Percentiles rank a stretch among this genome's conserved stretches.
Conservation (phyloP, 192 early-diverging fungal species). For the Gonapodya sp. region DNA sequence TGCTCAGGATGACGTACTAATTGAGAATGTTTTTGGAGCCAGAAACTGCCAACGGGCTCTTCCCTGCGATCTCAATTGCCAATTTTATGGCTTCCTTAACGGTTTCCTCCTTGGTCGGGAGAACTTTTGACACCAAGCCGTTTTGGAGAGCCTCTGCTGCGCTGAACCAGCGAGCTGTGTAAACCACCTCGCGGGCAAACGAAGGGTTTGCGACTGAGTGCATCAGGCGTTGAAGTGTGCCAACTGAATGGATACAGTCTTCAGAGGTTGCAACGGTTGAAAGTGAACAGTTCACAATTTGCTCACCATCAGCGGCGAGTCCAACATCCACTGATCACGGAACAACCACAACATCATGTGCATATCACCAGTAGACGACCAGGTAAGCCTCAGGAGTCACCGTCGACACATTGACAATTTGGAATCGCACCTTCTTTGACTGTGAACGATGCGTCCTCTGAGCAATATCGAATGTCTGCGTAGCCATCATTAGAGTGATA, state of each 20-base stretch:
- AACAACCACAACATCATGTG: neutral
- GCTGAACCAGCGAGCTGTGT: slow-evolving; percentile 65
- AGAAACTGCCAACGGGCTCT: slow-evolving; percentile 77
- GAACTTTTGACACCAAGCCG: slow-evolving; percentile 50
- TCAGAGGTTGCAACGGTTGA: neutral
- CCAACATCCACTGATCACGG: slow-evolving; percentile 81
- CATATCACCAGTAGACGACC: too few relatives aligned
- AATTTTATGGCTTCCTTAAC: slow-evolving; percentile 45
- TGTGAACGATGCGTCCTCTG: slow-evolving; percentile 68
- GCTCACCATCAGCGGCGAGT: slow-evolving; percentile 67
- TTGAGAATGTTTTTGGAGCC: slow-evolving; percentile 65
- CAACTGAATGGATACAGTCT: slow-evolving; percentile 26
- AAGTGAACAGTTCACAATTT: neutral
- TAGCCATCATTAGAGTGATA: too few relatives aligned
- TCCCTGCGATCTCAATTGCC: slow-evolving; percentile 67
- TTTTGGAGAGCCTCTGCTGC: slow-evolving; percentile 49
- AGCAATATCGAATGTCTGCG: slow-evolving; percentile 81
- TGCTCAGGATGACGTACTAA: neutral
- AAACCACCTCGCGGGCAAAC: slow-evolving; percentile 83
- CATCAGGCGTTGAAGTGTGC: slow-evolving; percentile 87
- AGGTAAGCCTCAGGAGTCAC: neutral
- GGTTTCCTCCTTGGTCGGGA: slow-evolving; percentile 30
- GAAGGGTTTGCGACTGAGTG: slow-evolving; percentile 86
- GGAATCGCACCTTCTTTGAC: slow-evolving; percentile 67
- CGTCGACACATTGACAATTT: too few relatives aligned